Percentiles rank a stretch among this genome's conserved stretches.
These are phyloP conservation scores for Paramecium biaurelia DNA, from an alignment of 73 alveolate species.

Conservation along the genomic window DNA sequence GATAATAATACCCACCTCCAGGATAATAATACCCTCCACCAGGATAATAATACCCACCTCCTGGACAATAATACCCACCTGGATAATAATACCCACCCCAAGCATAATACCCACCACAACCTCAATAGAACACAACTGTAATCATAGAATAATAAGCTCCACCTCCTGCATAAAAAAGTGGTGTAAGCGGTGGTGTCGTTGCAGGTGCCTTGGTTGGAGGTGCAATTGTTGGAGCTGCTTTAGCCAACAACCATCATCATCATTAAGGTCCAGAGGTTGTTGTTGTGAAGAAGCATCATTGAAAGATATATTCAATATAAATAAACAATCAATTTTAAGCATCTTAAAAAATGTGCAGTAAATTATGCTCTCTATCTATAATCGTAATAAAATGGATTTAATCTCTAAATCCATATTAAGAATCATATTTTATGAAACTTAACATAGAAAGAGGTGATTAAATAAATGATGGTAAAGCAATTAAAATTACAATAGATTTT, in stretches of 20 bases:
- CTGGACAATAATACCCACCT: background rate
- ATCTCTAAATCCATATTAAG: background rate
- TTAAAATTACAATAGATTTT: no score
- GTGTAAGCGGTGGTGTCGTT: constrained; percentile 33
- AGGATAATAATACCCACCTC: background rate
- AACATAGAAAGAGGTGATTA: no score
- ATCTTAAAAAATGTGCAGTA: background rate
- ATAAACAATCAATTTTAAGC: background rate
- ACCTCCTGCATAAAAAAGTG: background rate
- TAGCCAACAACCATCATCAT: background rate
- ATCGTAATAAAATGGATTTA: no score
- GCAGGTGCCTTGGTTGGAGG: constrained; percentile 45
- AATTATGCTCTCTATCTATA: background rate
- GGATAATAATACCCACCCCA: background rate
- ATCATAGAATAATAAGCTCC: background rate
- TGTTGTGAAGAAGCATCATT: background rate
- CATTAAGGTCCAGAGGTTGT: background rate
- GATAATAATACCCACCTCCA: constrained; percentile 2
- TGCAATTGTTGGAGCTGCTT: constrained; percentile 35
- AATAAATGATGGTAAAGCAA: no score
- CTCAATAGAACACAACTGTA: background rate
- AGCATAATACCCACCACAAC: background rate
- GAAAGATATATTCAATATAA: background rate
- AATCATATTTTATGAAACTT: no score
- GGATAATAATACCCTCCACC: background rate